These are phyloP conservation scores for Quercus gilva DNA, from an alignment of 306 rosid genomes.

Conservation along the genomic window DNA sequence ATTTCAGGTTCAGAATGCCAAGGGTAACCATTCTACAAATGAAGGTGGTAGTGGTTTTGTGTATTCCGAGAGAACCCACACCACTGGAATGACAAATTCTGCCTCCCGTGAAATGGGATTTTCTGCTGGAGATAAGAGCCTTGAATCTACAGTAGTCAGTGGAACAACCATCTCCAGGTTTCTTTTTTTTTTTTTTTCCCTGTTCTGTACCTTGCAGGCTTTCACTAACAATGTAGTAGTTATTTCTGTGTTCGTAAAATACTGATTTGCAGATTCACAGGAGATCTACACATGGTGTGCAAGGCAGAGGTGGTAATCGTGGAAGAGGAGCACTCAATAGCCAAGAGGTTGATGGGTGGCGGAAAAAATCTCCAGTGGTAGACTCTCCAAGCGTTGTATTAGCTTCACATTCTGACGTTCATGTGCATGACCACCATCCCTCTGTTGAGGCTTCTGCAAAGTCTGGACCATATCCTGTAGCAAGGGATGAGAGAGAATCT, in stretches of 20 bases:
- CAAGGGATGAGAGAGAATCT: conserved; percentile 51
- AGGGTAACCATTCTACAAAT: conserved; percentile 35
- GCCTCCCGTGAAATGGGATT: conserved; percentile 36
- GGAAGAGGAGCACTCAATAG: conserved; percentile 48
- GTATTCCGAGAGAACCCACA: conserved; percentile 30
- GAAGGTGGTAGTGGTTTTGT: conserved; percentile 38
- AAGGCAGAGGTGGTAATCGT: conserved; percentile 54
- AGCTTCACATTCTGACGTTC: conserved; percentile 41
- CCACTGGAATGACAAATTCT: conserved; percentile 36
- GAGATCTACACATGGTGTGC: conserved; percentile 56
- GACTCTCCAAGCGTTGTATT: conserved; percentile 41
- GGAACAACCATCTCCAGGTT: conserved; percentile 65
- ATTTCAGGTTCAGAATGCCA: conserved; percentile 36
- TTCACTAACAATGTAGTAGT: conserved; percentile 29
- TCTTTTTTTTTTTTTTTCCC: background rate
- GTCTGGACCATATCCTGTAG: conserved; percentile 41
- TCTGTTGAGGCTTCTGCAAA: conserved; percentile 39
- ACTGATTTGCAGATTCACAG: conserved; percentile 53
- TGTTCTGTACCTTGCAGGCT: conserved; percentile 31
- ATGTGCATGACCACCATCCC: conserved; percentile 48
- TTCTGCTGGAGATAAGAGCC: conserved; percentile 45
- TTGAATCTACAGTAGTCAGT: conserved; percentile 31
- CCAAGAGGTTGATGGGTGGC: conserved; percentile 66
- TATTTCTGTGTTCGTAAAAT: conserved; percentile 19
- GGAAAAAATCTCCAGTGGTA: conserved; percentile 39